A percentile compares a stretch with the other conserved stretches of the same genome.
Evolutionary conservation across 1,139 yeast species (phyloP).

Genomic region (Pichia sp.): DNA sequence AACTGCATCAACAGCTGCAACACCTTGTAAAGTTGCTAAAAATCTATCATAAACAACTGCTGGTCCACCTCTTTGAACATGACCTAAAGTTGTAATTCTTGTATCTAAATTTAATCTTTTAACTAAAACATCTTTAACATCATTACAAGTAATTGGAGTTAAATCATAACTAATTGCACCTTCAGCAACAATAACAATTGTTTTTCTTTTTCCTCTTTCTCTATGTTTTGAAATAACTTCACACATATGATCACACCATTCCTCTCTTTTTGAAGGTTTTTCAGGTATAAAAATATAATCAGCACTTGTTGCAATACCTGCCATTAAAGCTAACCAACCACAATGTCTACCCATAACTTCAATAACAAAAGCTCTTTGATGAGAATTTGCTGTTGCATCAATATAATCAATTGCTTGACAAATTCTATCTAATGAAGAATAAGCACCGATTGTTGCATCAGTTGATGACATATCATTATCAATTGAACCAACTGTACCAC

Average conservation of each 20-base stretch:
- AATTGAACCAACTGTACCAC: conserved; percentile 76
- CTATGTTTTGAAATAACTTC: conserved; percentile 62
- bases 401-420: conserved; percentile 74
- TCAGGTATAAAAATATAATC: conserved; percentile 78
- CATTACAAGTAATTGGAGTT: conserved; percentile 57
- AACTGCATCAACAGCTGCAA: conserved; percentile 74
- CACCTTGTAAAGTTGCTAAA: conserved; percentile 76
- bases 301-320: conserved; percentile 77
- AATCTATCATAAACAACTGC: conserved; percentile 76
- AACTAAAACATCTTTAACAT: conserved; percentile 64
- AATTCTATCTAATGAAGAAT: conserved; percentile 69
- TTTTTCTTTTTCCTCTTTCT: conserved; percentile 65
- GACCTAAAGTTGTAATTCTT: conserved; percentile 73
- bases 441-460: conserved; percentile 78
- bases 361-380: conserved; percentile 75
- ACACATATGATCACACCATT: conserved; percentile 65
- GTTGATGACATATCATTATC: conserved; percentile 82
- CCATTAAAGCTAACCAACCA: conserved; percentile 83
- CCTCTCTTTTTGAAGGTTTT: conserved; percentile 55
- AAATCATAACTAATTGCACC: conserved; percentile 70
- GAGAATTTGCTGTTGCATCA: conserved; percentile 80
- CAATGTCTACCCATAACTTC: conserved; percentile 92
- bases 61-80: conserved; percentile 82
- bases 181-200: conserved; percentile 77
- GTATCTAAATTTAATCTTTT: conserved; percentile 66